A percentile compares a stretch with the other conserved stretches of the same genome.
phyloP scores from a whole-genome alignment of 305 asterid species.

The Fraxinus platypoda region DNA sequence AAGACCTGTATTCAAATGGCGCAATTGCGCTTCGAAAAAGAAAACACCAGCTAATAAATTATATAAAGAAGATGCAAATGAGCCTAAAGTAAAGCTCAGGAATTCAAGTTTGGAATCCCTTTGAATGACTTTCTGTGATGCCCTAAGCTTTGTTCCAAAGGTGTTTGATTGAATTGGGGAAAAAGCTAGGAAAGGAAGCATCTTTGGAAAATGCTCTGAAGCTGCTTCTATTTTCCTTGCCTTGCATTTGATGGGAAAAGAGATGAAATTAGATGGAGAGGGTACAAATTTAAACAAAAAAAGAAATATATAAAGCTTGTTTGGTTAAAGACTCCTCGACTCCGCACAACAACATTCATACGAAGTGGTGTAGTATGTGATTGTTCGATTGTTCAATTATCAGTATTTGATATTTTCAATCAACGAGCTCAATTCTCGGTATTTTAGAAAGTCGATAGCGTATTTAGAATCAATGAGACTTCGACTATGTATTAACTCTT shows the following conservation, averaged over 20 bases:
- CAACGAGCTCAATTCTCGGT: too few relatives aligned
- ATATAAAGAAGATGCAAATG: not conserved
- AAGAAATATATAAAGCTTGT: not conserved
- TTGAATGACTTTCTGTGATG: not conserved
- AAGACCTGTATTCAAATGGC: not conserved
- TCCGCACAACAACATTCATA: not conserved
- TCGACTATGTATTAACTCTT: not conserved
- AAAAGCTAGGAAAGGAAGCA: not conserved
- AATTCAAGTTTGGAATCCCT: not conserved
- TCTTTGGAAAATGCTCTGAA: not conserved
- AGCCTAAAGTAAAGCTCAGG: not conserved
- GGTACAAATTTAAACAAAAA: not conserved
- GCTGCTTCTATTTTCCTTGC: not conserved
- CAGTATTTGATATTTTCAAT: not conserved
- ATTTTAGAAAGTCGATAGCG: not conserved
- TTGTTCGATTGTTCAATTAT: not conserved
- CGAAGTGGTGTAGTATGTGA: not conserved
- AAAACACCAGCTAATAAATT: not conserved
- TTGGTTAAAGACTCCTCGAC: not conserved
- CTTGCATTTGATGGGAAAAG: not conserved
- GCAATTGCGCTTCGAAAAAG: not conserved
- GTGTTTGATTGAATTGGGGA: not conserved
- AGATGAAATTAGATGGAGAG: not conserved
- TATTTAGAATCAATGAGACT: not conserved
- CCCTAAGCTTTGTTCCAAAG: not conserved